phyloP scores from a whole-genome alignment of 176 grass and related monocot species.

The Oryza meyeriana region DNA sequence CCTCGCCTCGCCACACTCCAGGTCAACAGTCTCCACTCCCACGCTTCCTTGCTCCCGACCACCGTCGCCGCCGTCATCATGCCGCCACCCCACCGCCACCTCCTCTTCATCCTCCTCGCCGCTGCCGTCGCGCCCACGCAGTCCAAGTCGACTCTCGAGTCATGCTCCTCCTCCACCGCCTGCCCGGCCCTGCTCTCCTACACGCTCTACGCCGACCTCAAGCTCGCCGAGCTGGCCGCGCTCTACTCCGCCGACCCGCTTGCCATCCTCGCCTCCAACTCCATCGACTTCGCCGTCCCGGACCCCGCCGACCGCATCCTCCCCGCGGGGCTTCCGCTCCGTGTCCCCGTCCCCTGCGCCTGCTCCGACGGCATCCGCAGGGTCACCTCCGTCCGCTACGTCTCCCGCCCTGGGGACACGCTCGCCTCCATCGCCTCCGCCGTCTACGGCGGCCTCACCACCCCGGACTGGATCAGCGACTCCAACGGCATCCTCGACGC shows the following conservation, averaged over 20 bases:
- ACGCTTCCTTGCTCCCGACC: constrained; percentile 4
- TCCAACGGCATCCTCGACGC: constrained; percentile 48
- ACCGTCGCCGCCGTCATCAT: neutral
- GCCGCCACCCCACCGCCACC: constrained; percentile 10
- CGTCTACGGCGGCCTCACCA: constrained; percentile 73
- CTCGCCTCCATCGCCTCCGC: constrained; percentile 46
- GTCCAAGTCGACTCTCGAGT: constrained; percentile 73
- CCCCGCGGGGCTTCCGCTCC: constrained; percentile 60
- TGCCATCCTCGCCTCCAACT: constrained; percentile 76
- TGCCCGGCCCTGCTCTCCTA: constrained; percentile 81
- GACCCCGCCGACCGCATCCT: constrained; percentile 69
- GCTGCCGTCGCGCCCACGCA: neutral
- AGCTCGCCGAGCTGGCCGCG: constrained; percentile 71
- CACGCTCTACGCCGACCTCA: constrained; percentile 85
- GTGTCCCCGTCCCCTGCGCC: constrained; percentile 72
- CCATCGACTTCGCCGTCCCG: constrained; percentile 57
- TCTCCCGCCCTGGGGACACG: constrained; percentile 63
- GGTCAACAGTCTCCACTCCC: neutral
- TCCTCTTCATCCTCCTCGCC: constrained; percentile 10
- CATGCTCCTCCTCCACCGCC: constrained; percentile 61
- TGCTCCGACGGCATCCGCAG: constrained; percentile 80
- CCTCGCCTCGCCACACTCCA: too few relatives aligned
- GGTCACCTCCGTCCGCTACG: constrained; percentile 63
- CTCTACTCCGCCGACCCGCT: constrained; percentile 72
- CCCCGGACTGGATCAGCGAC: constrained; percentile 70